These are phyloP conservation scores for Xerocomus potaroensis DNA, from an alignment of 768 basidiomycete genomes.

Conservation along the genomic window DNA sequence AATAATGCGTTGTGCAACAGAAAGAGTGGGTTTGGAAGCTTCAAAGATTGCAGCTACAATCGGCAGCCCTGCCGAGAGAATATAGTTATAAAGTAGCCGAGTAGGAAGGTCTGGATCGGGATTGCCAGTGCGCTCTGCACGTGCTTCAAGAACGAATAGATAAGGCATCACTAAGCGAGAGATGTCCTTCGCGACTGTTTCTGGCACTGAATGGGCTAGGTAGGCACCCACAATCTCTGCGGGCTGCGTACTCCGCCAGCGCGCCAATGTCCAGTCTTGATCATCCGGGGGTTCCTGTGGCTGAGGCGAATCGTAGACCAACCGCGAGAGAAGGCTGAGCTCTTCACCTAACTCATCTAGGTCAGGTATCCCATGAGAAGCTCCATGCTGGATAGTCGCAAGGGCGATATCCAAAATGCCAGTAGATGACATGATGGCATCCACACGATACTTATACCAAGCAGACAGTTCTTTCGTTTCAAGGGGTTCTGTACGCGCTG, in stretches of 20 bases:
- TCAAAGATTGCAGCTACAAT: conserved; percentile 78
- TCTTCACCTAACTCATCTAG: conserved; percentile 92
- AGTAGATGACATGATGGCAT: conserved; percentile 54
- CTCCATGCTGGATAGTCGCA: conserved; percentile 78
- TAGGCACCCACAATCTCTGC: conserved; percentile 68
- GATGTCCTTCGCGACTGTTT: conserved; percentile 64
- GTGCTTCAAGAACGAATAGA: conserved; percentile 86
- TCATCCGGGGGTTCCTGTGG: conserved; percentile 35
- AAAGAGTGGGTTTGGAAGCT: conserved; percentile 86
- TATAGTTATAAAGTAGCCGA: conserved; percentile 66
- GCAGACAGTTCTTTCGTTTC: conserved; percentile 40
- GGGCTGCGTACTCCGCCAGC: conserved; percentile 70
- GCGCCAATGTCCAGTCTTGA: conserved; percentile 71
- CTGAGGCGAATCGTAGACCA: conserved; percentile 78
- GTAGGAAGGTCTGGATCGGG: conserved; percentile 65
- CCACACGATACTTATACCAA: conserved; percentile 76
- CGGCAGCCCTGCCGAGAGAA: conserved; percentile 63
- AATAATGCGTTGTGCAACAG: conserved; percentile 65
- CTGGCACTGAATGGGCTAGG: conserved; percentile 64
- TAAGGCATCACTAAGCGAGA: conserved; percentile 83
- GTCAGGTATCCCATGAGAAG: conserved; percentile 68
- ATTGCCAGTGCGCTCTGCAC: conserved; percentile 72
- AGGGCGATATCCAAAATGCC: conserved; percentile 81
- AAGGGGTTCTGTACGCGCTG: conserved; percentile 7
- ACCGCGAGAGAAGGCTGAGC: conserved; percentile 75